Base-by-base conservation (phyloP, 2,329 filamentous ascomycete species). In the Calonectria montana region DNA sequence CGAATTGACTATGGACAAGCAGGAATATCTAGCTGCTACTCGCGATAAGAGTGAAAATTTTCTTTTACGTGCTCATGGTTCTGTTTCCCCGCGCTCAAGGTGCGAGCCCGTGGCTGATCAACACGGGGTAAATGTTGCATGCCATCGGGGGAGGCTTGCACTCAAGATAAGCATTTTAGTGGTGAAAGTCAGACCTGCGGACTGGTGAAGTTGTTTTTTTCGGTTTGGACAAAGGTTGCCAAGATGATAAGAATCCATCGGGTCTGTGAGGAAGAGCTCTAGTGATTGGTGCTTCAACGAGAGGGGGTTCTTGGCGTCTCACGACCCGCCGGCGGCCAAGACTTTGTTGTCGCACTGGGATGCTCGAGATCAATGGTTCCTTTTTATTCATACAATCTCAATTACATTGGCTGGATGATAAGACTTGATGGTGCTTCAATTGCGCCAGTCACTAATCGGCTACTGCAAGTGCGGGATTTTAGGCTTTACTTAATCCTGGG, bases 181-280 rank as follows among this genome's bases (percentile, higher is more conserved):
- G 21, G 12, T 39, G 53, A 59, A 59, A 59, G n/a, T 39, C 35
- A 37, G 21, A 27, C 21, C 18, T 16, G n/a, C n/a, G 21, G 5
- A 39, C 15, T 13, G 35, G 12, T 25, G 53, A 23, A 37, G 21
- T 39, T 59, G 53, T 37, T 23, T 59, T 47, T 23, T 47, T 21
- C 8, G n/a, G 43, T 21, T 10, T 23, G 43, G 6, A 47, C 12
- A 47, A 23, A 18, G 21, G 37, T 25, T 39, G 53, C 53, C 53
- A 59, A 59, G 53, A 59, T 59, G 53, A 59, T 59, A 59, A 59
- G 53, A 59, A 59, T 59, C 13, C 53, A 23, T 35, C 31, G 5
- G n/a, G 35, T 37, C 10, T 59, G 53, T 37, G 35, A 39, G 15
- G 3, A 23, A 59, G 13, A 23, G 12, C 4, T 2, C 1, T 39